Percentiles rank a stretch among this genome's conserved stretches.
These are phyloP conservation scores for Corniculantispora saksenae DNA, from an alignment of 2,329 filamentous ascomycete genomes.

Conservation along the genomic window DNA sequence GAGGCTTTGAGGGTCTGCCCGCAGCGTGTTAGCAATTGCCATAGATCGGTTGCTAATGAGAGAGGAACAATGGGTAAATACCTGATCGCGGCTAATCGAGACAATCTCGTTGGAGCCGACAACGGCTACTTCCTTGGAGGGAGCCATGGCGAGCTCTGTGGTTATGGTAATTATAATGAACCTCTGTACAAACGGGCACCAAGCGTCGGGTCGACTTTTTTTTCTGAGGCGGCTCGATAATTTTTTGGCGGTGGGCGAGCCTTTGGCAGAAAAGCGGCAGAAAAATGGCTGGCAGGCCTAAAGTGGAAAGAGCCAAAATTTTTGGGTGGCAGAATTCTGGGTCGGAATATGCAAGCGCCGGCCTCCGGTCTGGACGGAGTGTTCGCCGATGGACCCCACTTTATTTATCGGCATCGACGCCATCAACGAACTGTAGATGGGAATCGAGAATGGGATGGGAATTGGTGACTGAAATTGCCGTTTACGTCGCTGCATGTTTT, in stretches of 20 bases:
- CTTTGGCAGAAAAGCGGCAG: slow-evolving; percentile 19
- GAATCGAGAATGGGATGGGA: neutral
- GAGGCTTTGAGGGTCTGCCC: slow-evolving; percentile 61
- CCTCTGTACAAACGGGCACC: neutral
- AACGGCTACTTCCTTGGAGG: slow-evolving; percentile 42
- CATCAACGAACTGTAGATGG: neutral
- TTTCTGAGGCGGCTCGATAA: slow-evolving; percentile 12
- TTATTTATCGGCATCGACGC: slow-evolving; percentile 14
- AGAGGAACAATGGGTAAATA: slow-evolving; percentile 20
- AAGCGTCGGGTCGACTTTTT: neutral
- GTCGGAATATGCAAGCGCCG: slow-evolving; percentile 39
- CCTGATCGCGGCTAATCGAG: slow-evolving; percentile 45
- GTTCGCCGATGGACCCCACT: slow-evolving; percentile 24
- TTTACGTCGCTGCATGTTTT: too few species aligned
- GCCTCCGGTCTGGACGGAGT: slow-evolving; percentile 27
- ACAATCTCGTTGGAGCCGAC: slow-evolving; percentile 34
- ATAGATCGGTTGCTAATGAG: too few species aligned
- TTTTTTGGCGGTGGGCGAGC: slow-evolving; percentile 33
- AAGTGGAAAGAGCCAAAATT: slow-evolving; percentile 1
- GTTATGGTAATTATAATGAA: slow-evolving; percentile 22
- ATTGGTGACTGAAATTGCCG: neutral
- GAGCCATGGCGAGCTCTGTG: slow-evolving; percentile 37
- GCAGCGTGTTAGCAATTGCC: slow-evolving; percentile 20
- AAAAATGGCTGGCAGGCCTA: slow-evolving; percentile 12
- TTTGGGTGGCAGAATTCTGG: slow-evolving; percentile 5